These are phyloP conservation scores for Massariosphaeria phaeospora DNA, from an alignment of 495 filamentous ascomycete genomes.

Conservation along the genomic window DNA sequence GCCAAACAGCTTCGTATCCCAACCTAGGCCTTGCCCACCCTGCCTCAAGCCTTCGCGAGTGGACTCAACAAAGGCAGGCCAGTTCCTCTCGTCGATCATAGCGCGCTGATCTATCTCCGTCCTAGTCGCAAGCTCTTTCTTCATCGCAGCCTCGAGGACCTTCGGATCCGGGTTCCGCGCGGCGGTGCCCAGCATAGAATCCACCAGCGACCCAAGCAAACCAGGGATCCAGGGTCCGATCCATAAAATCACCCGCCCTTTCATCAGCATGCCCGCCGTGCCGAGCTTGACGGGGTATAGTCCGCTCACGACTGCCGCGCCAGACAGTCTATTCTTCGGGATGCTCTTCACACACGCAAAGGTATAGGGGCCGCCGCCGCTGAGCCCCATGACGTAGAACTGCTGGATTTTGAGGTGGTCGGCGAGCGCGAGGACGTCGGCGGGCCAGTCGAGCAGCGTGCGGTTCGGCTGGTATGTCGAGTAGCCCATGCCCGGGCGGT, in stretches of 20 bases:
- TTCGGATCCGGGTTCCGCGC: slow-evolving; percentile 8
- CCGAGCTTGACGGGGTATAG: slow-evolving; percentile 3
- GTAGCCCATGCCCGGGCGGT: slow-evolving; percentile 7
- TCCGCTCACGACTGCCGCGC: not conserved
- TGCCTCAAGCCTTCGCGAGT: slow-evolving; percentile 11
- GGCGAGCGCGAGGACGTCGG: slow-evolving; percentile 7
- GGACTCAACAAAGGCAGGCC: not conserved
- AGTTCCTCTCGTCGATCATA: slow-evolving; percentile 3
- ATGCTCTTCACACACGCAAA: slow-evolving; percentile 11
- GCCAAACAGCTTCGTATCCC: slow-evolving; percentile 5
- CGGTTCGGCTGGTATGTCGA: slow-evolving; percentile 5
- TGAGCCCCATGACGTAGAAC: slow-evolving; percentile 15
- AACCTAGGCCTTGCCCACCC: slow-evolving; percentile 12
- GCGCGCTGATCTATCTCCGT: not conserved
- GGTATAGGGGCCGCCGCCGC: slow-evolving; percentile 15
- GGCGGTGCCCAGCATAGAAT: not conserved
- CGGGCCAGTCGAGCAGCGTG: slow-evolving; percentile 16
- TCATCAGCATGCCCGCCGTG: slow-evolving; percentile 1
- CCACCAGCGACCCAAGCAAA: not conserved
- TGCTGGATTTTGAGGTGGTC: slow-evolving; percentile 3
- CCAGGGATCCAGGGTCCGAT: slow-evolving; percentile 5
- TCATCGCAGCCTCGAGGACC: slow-evolving; percentile 4
- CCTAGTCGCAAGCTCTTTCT: not conserved
- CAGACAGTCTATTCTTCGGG: slow-evolving; percentile 6
- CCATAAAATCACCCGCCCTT: not conserved